Percentiles rank a stretch among this genome's conserved stretches.
phyloP scores from a whole-genome alignment of 2,329 filamentous ascomycete genomes.

The Rosellinia necatrix region DNA sequence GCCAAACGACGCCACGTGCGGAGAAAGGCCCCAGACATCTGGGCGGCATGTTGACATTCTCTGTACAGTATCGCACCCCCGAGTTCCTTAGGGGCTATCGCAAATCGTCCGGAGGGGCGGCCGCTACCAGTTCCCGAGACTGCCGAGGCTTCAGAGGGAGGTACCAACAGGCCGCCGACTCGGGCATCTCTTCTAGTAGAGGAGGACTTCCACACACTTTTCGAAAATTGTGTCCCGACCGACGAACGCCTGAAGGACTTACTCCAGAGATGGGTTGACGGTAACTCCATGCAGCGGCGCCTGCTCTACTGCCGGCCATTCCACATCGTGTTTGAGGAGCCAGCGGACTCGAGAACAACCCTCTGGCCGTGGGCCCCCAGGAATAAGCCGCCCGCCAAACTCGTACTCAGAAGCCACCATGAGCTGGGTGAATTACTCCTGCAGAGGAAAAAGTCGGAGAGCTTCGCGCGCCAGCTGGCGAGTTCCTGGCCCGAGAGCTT shows the following conservation, averaged over 20 bases:
- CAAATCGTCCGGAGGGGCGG: not conserved
- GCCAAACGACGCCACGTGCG: not conserved
- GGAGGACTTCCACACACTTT: conserved; percentile 1
- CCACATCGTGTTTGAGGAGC: conserved; percentile 1
- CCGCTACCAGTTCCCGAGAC: not conserved
- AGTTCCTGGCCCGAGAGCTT: conserved; percentile 8
- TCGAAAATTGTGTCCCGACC: conserved; percentile 6
- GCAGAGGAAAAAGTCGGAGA: not conserved
- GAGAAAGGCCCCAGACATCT: not conserved
- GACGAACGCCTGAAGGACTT: conserved; percentile 2
- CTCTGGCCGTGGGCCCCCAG: not conserved
- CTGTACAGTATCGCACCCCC: not conserved
- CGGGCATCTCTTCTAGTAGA: not conserved
- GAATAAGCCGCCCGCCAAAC: not conserved
- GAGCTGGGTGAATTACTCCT: conserved; percentile 2
- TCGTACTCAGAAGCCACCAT: conserved; percentile 4
- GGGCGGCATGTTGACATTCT: not conserved
- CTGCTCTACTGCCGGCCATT: conserved; percentile 12
- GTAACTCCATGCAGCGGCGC: not conserved
- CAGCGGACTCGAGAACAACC: not conserved
- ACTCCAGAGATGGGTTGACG: conserved; percentile 6
- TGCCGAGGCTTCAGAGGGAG: not conserved
- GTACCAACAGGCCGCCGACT: not conserved
- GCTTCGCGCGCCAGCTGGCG: not conserved
- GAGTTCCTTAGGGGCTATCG: not conserved